Conservation (phyloP, 1,284 basidiomycete genomes). For the Butyriboletus appendiculatus region DNA sequence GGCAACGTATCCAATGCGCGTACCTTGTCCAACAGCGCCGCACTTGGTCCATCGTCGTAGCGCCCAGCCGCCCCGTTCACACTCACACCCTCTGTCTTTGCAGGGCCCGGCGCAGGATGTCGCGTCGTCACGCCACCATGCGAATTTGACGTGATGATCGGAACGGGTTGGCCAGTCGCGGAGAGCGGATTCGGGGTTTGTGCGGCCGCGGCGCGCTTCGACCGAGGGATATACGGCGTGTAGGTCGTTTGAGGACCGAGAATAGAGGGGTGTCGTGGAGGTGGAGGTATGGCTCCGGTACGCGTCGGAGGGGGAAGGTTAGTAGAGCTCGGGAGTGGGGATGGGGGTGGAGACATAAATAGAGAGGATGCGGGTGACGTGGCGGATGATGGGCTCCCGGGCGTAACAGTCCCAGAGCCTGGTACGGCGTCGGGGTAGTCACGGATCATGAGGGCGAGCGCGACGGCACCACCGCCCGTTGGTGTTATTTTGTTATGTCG, state of each 20-base stretch:
- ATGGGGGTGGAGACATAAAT: conserved; percentile 22
- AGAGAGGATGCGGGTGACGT: conserved; percentile 16
- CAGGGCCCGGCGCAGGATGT: conserved; percentile 38
- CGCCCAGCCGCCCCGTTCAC: conserved; percentile 21
- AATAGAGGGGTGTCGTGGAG: conserved; percentile 50
- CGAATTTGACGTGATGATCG: conserved; percentile 73
- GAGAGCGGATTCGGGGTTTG: conserved; percentile 50
- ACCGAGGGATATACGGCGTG: conserved; percentile 75
- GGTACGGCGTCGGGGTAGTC: conserved; percentile 85
- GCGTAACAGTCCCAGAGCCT: not conserved
- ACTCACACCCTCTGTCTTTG: conserved; percentile 1
- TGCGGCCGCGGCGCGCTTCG: conserved; percentile 43
- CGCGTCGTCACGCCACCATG: conserved; percentile 80
- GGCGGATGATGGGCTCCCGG: conserved; percentile 16
- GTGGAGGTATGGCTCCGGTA: conserved; percentile 52
- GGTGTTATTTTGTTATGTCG: conserved; percentile 83
- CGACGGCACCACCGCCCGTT: conserved; percentile 84
- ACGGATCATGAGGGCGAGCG: conserved; percentile 92
- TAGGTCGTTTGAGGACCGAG: conserved; percentile 69
- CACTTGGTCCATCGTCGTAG: conserved; percentile 60
- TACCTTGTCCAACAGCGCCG: conserved; percentile 76
- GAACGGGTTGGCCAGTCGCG: conserved; percentile 55
- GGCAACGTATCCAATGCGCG: conserved; percentile 84
- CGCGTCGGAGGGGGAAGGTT: conserved; percentile 37
- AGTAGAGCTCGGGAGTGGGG: conserved; percentile 23